Conservation (phyloP, 1,284 basidiomycete species). For the Pascua guehoae region DNA sequence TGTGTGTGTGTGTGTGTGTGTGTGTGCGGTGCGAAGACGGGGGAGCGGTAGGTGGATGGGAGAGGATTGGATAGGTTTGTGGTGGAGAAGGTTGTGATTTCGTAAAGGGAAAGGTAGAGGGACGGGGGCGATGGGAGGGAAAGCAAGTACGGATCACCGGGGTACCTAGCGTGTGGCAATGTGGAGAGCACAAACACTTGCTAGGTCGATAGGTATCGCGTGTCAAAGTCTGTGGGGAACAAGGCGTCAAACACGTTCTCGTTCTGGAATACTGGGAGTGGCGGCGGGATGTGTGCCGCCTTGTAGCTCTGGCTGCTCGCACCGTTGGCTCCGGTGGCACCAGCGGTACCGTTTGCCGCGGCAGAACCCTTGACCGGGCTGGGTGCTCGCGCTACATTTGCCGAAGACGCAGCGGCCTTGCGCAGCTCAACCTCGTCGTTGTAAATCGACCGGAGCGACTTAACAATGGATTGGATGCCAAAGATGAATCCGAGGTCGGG, state of each 20-base stretch:
- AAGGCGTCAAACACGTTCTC: constrained; percentile 36
- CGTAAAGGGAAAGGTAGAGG: no score
- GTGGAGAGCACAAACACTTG: neutral
- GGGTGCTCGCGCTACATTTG: no score
- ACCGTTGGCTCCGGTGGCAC: no score
- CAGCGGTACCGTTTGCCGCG: neutral
- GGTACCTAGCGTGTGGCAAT: neutral
- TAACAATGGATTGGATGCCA: constrained; percentile 77
- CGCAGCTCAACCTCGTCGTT: constrained; percentile 59
- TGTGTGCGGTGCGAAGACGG: no score
- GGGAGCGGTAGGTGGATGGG: no score
- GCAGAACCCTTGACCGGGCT: neutral
- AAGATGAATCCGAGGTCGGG: constrained; percentile 93
- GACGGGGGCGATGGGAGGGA: no score
- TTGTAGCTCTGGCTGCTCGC: no score
- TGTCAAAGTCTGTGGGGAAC: constrained; percentile 26
- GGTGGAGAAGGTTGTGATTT: no score
- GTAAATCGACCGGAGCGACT: constrained; percentile 74
- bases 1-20: no score
- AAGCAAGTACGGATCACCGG: neutral
- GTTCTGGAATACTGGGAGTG: constrained; percentile 22
- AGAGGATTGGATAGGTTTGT: no score
- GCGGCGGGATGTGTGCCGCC: neutral
- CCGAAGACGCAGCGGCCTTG: neutral
- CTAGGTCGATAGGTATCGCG: constrained; percentile 28